Base-by-base conservation (phyloP, 257 asterid genomes). In the Gentiana macrophylla region DNA sequence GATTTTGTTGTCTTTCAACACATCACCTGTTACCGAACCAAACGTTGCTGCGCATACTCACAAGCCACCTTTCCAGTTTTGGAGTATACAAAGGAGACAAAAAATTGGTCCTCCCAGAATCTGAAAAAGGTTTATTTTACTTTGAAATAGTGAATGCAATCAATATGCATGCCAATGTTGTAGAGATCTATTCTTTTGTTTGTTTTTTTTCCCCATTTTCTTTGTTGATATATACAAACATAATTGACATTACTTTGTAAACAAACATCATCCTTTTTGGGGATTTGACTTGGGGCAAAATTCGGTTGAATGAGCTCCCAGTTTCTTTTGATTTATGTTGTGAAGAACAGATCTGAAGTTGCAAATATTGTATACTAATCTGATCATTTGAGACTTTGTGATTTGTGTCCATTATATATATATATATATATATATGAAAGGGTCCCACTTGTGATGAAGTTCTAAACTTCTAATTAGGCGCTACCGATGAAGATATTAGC, bases 251-350 rank as follows among this genome's bases (percentile, higher is more conserved):
- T 24, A 24, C 24, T 24, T 24, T 24, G 24, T 24, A 24, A 24
- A 24, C 24, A 24, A 24, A 24, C 24, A 24, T 24, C 24, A 24
- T 24, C 24, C 24, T 24, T 24, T 24, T 24, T 24, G 24, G 24
- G 24, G 24, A 24, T 24, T 7, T 10, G 3, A 41, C 24, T 35
- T 34, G 55, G 15, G 35, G 60, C 8, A 56, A 8, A 12, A 37
- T 45, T 8, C 56, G 45, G 13, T 12, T 48, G 9, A 53, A 9
- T 2, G 1, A 9, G 64, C 37, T 63, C 50, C 64, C 55, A 13
- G 44, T 57, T 58, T 51, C 50, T 59, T 64, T 49, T 60, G n/a
- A 52, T 54, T 47, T 48, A 45, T 6, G 53, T 62, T 53, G 3
- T 66, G 57, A 59, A 59, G 34, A 47, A 41, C 8, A 59, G 33